Base-by-base conservation (phyloP, 371 early-diverging fungal genomes). In the Mortierella polycephala region DNA sequence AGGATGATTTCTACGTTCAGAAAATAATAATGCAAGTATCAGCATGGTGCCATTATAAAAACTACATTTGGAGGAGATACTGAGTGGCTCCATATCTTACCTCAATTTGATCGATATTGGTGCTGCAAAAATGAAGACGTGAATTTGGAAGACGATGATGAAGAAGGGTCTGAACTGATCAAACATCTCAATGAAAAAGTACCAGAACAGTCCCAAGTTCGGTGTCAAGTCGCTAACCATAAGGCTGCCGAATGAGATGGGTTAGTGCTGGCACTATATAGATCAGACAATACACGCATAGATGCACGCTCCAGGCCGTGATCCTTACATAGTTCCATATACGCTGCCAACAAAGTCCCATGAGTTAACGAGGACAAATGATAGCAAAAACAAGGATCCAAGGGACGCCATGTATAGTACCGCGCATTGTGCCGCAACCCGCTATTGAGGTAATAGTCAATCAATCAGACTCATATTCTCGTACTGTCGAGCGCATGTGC, bases 141-240 rank as follows among this genome's bases (percentile, higher is more conserved):
- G 91, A 46, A 98, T 86, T 81, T 97, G 98, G 80, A 98, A 96
- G 5, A 96, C 96, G 16, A 92, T 81, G 81, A 95, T 74, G 83
- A 97, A 99, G 80, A 98, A 97, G 0, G 89, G 81, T 54, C 98
- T 90, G 87, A 98, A 99, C 67, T 96, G 95, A 69, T 97, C 96
- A 87, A 99, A 99, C 82, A 99, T 95, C 79, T 99, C 98, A 52
- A 95, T 96, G 83, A 98, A 96, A 74, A 98, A 96, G 84, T 99
- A 99, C 99, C 99, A 99, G 79, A 89, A 96, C 70, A 98, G 82
- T 5, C 98, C 98, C 41, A 97, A 85, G 81, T 96, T 99, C n/a
- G 98, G 98, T 37, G 94, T 93, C 72, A 99, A 81, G 64, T 99
- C 98, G 23, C 89, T 84, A 20, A 96, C 92, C 3, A 84, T 74